phyloP scores from a whole-genome alignment of 176 grass and related monocot genomes.

The Eleusine indica region DNA sequence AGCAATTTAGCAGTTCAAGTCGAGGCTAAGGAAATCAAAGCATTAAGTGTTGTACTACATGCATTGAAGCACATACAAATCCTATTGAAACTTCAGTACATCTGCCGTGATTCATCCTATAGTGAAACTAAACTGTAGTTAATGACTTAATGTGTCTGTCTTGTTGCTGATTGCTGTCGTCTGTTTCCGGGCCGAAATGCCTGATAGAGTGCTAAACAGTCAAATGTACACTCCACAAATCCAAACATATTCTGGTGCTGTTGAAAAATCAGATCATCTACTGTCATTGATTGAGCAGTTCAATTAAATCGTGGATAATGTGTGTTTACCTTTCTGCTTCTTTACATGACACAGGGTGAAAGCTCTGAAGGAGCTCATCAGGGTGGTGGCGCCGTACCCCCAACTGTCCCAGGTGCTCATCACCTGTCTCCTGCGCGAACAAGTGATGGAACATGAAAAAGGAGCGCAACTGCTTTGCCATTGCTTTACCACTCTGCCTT shows the following conservation, averaged over 20 bases:
- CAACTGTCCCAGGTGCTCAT: background rate
- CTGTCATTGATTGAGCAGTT: background rate
- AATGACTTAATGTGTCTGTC: background rate
- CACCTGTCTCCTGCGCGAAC: background rate
- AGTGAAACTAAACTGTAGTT: background rate
- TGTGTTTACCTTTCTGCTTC: background rate
- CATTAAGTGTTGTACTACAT: background rate
- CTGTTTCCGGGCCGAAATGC: background rate
- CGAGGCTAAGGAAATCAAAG: background rate
- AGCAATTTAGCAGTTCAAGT: background rate
- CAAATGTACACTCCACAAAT: background rate
- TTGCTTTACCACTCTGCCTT: conserved; percentile 31
- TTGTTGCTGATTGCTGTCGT: background rate
- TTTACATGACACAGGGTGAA: background rate
- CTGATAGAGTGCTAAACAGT: background rate
- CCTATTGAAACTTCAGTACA: background rate
- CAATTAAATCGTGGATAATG: background rate
- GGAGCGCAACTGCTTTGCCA: background rate
- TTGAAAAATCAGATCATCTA: background rate
- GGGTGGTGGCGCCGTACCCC: background rate
- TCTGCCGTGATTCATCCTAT: background rate
- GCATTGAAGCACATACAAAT: background rate
- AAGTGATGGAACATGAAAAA: background rate
- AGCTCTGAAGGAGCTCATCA: background rate
- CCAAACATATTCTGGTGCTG: background rate